Evolutionary conservation across 495 filamentous ascomycete genomes (phyloP).

Genomic region (Neurospora sp.): DNA sequence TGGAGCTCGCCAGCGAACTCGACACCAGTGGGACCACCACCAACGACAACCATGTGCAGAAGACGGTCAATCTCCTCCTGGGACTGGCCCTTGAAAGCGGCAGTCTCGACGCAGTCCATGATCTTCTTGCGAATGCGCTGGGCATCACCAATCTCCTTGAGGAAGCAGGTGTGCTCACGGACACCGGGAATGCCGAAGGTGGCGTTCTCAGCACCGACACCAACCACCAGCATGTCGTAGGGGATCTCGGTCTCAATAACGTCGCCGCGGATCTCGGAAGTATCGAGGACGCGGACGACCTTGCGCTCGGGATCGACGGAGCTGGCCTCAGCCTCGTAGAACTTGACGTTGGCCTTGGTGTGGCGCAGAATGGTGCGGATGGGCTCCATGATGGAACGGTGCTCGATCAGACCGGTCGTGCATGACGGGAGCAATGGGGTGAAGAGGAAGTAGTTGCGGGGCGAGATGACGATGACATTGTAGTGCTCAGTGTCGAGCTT

Average conservation of each 20-base stretch:
- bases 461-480: constrained; percentile 93
- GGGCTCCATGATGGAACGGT: constrained; percentile 99
- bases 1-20: constrained; percentile 97
- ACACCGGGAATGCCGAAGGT: constrained; percentile 98
- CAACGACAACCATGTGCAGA: constrained; percentile 98
- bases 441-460: constrained; percentile 99
- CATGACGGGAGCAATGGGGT: constrained; percentile 94
- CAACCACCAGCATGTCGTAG: constrained; percentile 96
- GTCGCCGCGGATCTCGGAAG: constrained; percentile 85
- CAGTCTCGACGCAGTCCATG: constrained; percentile 99
- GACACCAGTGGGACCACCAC: constrained; percentile 94
- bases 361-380: constrained; percentile 87
- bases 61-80: constrained; percentile 84
- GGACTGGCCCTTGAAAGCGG: constrained; percentile 95
- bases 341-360: constrained; percentile 85
- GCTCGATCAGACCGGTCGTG: constrained; percentile 93
- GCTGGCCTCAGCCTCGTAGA: constrained; percentile 95
- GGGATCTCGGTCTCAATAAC: constrained; percentile 76
- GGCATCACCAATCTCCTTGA: constrained; percentile 95
- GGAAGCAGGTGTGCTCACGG: constrained; percentile 88
- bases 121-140: constrained; percentile 94
- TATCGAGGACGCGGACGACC: constrained; percentile 77
- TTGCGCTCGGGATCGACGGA: constrained; percentile 92
- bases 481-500: constrained; percentile 97
- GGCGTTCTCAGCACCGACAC: constrained; percentile 95